Evolutionary conservation across 2,329 filamentous ascomycete species (phyloP), one percentile per base, ranked within the genome.

Genomic region (Sclerotinia subarctica): DNA sequence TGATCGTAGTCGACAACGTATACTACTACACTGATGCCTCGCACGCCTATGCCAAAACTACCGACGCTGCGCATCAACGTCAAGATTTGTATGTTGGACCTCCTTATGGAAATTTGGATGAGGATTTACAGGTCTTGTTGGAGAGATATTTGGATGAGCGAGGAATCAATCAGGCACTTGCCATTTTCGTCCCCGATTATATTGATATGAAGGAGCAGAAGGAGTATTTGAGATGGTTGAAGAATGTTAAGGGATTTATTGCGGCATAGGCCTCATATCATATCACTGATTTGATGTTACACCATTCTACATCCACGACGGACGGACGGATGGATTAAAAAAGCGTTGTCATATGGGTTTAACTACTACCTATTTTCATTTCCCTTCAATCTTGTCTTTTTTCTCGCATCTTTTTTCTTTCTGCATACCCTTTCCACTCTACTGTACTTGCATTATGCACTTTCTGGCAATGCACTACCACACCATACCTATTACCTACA

Each of bases 121-220:
- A 97, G 82, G 94, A 98, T 78, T 87, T 99, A 56, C 94, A 98
- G 84, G 85, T 93, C 66, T 85, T 97, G 75, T 85, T 98, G 78
- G 94, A 98, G 85, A 88, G 90, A 75, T 99, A 94, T 83, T 86
- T 99, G 72, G 93, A 97, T 80, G 95, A 97, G 86, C 88, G 95
- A 75, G 95, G 94, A 72, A 88, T 99, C 81, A 93, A 94, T 77
- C 89, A 90, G 75, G 87, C 90, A 69, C 86, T 99, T 75, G 94
- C 94, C 66, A 82, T 94, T 73, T 97, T 98, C 80, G 90, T 96
- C 56, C 93, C 94, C 49, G 94, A 98, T 79, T 99, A 97, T 82
- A 94, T 98, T 77, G 93, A 98, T 78, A 88, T 91, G 81, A 99
- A 99, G 89, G 95, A 99, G 87, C 94, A 98, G 87, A 91, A 89